Evolutionary conservation across 2,329 filamentous ascomycete species (phyloP), one percentile per base, ranked within the genome.

Genomic region (Scytalidium lignicola): DNA sequence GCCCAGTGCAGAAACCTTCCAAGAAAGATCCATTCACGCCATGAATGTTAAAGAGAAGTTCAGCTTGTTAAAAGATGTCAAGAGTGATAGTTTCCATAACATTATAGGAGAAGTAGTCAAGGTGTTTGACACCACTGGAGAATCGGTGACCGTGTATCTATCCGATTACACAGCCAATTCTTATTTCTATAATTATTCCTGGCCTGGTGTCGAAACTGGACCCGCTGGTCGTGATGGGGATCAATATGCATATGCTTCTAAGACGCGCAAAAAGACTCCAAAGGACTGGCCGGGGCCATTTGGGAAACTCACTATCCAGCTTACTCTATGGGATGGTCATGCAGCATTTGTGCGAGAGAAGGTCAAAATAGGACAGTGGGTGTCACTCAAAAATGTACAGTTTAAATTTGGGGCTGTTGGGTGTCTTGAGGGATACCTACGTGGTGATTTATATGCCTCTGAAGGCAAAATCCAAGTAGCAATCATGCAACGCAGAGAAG

Each of bases 141-240:
- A 76, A 21, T 77, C 68, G 49, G 67, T 79, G 12, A 79, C 81
- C 4, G 55, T 96, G 0, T 90, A 90, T 72, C 70, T 95, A 17
- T 86, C 88, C 0, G 91, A 96, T 66, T 96, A 91, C 65, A 95
- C 90, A 0, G 70, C 79, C 45, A 89, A 96, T 59, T 61, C 72
- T 0, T 51, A 60, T 1, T 82, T 96, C 50, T 84, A 76, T 55
- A 57, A 55, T 55, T 66, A 70, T 44, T 58, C 61, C 10, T 66
- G 59, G 51, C 61, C 63, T 20, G 59, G 53, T 18, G 47, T 57
- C 15, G 56, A 64, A n/a, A n/a, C n/a, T 1, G 63, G 64, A 6
- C 57, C 57, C 5, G 64, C 53, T 3, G 62, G 64, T 4, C 67
- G 66, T 39, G 75, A 80, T 43, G 78, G 77, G 3, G 80, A 85